A percentile compares a stretch with the other conserved stretches of the same genome.
Conservation (phyloP, 2,329 filamentous ascomycete genomes). For the Pestalotiopsis sp. region DNA sequence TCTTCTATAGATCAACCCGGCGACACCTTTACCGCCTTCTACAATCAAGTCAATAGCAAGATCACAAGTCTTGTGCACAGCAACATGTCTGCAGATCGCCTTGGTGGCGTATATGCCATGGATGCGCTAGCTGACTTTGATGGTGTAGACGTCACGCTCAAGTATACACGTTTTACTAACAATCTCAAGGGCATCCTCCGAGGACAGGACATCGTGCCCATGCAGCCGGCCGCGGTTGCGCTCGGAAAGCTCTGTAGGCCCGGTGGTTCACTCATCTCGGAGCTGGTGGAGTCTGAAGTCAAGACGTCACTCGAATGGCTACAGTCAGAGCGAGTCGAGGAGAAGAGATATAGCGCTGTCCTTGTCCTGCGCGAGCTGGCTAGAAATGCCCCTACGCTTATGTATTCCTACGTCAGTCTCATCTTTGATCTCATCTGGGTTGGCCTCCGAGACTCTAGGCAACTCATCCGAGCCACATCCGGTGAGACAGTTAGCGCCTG, state of each 20-base stretch:
- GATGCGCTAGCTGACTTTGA: slow-evolving; percentile 96
- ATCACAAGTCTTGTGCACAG: slow-evolving; percentile 74
- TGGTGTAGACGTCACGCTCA: slow-evolving; percentile 88
- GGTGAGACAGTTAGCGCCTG: slow-evolving; percentile 93
- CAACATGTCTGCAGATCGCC: slow-evolving; percentile 82
- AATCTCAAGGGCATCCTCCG: slow-evolving; percentile 86
- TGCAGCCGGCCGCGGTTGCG: slow-evolving; percentile 87
- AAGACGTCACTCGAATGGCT: slow-evolving; percentile 97
- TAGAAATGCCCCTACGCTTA: slow-evolving; percentile 88
- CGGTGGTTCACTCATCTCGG: slow-evolving; percentile 90
- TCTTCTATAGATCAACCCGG: slow-evolving; percentile 67
- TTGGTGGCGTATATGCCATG: slow-evolving; percentile 89
- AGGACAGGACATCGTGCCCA: slow-evolving; percentile 87
- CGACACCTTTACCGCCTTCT: slow-evolving; percentile 72
- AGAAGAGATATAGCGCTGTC: slow-evolving; percentile 89
- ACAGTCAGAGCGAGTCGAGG: slow-evolving; percentile 92
- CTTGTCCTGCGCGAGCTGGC: slow-evolving; percentile 89
- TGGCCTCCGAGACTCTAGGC: slow-evolving; percentile 84
- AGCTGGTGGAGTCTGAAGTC: slow-evolving; percentile 94
- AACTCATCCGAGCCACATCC: slow-evolving; percentile 88
- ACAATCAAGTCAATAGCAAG: slow-evolving; percentile 58
- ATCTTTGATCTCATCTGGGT: slow-evolving; percentile 98
- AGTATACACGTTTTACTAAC: slow-evolving; percentile 92
- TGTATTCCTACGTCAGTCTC: slow-evolving; percentile 93
- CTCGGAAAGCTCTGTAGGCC: slow-evolving; percentile 89